These are phyloP conservation scores for sorghum (Sorghum bicolor) DNA, from an alignment of 176 grass and related monocot species.

Conservation along the genomic window Sorghum_bicolor_NCBIv3 NC_012879.2:48236501-48237000, in stretches of 20 bases:
- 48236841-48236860: neutral
- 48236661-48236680: too few relatives aligned
- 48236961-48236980: neutral
- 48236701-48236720: too few relatives aligned
- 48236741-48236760: constrained; percentile 15
- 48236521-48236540: neutral
- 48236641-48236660: neutral
- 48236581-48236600: too few relatives aligned
- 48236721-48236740: neutral
- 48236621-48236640: too few relatives aligned
- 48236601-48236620: too few relatives aligned
- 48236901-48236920: neutral
- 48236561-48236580: too few relatives aligned
- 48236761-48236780: neutral
- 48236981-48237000: constrained; percentile 16
- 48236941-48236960: neutral
- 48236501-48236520: neutral
- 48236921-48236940: neutral
- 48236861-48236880: neutral
- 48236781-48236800: neutral
- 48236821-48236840: neutral
- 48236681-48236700: too few relatives aligned
- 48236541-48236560: neutral
- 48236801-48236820: constrained; percentile 16
- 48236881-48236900: neutral